A percentile compares a stretch with the other conserved stretches of the same genome.
Evolutionary conservation across 148 eudicot genomes (phyloP).

Genomic region (Cornus suecica): DNA sequence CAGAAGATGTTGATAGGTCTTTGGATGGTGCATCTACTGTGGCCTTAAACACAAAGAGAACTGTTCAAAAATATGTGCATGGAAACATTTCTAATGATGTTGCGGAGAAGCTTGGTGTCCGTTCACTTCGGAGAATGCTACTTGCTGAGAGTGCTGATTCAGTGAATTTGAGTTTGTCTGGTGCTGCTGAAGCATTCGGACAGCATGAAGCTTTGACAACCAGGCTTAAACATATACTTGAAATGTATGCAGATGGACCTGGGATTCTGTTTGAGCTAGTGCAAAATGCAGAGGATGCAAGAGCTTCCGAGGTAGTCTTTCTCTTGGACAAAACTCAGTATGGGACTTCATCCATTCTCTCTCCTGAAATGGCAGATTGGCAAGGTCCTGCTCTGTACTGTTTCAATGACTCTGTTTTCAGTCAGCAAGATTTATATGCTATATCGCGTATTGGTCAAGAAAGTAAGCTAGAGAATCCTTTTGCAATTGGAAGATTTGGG

Average conservation of each 20-base stretch:
- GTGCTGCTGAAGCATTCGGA: conserved; percentile 99
- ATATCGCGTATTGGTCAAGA: conserved; percentile 99
- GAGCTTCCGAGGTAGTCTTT: conserved; percentile 82
- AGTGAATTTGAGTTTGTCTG: conserved; percentile 89
- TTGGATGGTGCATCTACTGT: conserved; percentile 41
- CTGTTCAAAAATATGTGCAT: conserved; percentile 86
- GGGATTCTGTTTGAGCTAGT: conserved; percentile 93
- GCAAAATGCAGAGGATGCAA: conserved; percentile 99
- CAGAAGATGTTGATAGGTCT: conserved; percentile 53
- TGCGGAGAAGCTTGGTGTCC: conserved; percentile 97
- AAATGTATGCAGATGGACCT: conserved; percentile 99
- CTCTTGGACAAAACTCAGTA: conserved; percentile 90
- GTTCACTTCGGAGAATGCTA: conserved; percentile 87
- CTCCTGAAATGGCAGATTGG: conserved; percentile 99
- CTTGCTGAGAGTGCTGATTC: conserved; percentile 99
- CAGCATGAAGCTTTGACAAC: conserved; percentile 99
- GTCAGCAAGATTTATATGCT: conserved; percentile 88
- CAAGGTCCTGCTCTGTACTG: conserved; percentile 98
- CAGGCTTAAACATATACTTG: conserved; percentile 93
- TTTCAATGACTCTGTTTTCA: conserved; percentile 90
- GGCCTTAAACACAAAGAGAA: conserved; percentile 48
- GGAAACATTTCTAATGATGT: conserved; percentile 96
- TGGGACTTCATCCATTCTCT: conserved; percentile 93
- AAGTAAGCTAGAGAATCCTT: conserved; percentile 94
- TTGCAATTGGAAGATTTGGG: conserved; percentile 98